These are phyloP conservation scores for Cyclotella distinguenda DNA, from an alignment of 108 stramenopile genomes.

Conservation along the genomic window DNA sequence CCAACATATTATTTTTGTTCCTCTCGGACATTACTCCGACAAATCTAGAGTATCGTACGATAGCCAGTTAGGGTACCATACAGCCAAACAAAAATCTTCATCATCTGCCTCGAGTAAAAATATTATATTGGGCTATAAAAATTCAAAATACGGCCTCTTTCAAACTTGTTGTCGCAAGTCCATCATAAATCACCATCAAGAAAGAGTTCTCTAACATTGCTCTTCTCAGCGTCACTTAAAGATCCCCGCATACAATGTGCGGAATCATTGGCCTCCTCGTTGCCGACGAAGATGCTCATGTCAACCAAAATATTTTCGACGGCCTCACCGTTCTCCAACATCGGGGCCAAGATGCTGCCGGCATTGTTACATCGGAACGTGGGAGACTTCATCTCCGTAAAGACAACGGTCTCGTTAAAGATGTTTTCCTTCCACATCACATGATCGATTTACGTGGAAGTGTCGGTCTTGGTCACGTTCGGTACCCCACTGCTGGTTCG, in stretches of 20 bases:
- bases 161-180: no score
- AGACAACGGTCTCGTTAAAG: constrained; percentile 96
- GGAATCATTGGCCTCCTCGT: constrained; percentile 88
- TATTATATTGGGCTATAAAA: no score
- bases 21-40: no score
- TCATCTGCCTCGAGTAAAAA: no score
- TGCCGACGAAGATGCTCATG: constrained; percentile 78
- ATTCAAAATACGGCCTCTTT: no score
- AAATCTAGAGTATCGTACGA: no score
- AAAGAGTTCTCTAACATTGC: no score
- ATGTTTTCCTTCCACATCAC: constrained; percentile 95
- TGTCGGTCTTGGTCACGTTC: constrained; percentile 93
- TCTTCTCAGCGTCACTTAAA: no score
- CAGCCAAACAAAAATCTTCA: no score
- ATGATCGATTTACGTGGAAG: constrained; percentile 92
- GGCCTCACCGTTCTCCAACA: constrained; percentile 98
- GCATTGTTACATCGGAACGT: constrained; percentile 89
- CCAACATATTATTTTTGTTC: no score
- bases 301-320: constrained; percentile 95
- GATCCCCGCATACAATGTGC: constrained; percentile 87
- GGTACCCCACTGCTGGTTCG: constrained; percentile 96
- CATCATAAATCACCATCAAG: no score
- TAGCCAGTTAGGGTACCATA: no score
- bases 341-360: constrained; percentile 99
- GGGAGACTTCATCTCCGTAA: constrained; percentile 89